A percentile compares a stretch with the other conserved stretches of the same genome.
Evolutionary conservation across 257 asterid genomes (phyloP).

Genomic region (Oldenlandia corymbosa): DNA sequence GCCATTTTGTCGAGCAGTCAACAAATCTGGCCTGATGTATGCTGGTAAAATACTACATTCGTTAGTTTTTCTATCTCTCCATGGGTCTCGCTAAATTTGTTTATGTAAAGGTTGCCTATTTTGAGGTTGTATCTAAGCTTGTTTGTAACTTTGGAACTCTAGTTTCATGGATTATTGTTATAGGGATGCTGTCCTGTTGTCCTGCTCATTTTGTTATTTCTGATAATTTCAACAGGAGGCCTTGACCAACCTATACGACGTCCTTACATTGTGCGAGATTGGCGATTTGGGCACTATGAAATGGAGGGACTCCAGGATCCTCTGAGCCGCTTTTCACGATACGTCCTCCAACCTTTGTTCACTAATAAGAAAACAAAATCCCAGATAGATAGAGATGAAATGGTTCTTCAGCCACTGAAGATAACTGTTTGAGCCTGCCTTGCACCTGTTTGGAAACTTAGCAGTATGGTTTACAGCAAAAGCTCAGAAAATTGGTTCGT

Average conservation of each 20-base stretch:
- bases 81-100: neutral
- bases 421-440: constrained; percentile 14
- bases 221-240: constrained; percentile 52
- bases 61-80: neutral
- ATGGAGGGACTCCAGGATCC: constrained; percentile 96
- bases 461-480: neutral
- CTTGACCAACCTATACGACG: constrained; percentile 70
- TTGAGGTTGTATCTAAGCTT: neutral
- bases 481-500: neutral
- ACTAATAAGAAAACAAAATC: constrained; percentile 32
- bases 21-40: constrained; percentile 81
- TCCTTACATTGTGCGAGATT: constrained; percentile 56
- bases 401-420: constrained; percentile 49
- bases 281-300: constrained; percentile 92
- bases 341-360: constrained; percentile 40
- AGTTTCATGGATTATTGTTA: neutral
- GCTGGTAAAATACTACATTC: constrained; percentile 52
- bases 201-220: neutral
- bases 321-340: constrained; percentile 63
- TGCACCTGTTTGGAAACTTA: neutral
- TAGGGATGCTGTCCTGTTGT: neutral
- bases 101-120: neutral
- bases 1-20: constrained; percentile 74
- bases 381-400: constrained; percentile 31
- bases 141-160: neutral